phyloP scores from a whole-genome alignment of 2,329 filamentous ascomycete genomes.

The Nigrograna mackinnonii region DNA sequence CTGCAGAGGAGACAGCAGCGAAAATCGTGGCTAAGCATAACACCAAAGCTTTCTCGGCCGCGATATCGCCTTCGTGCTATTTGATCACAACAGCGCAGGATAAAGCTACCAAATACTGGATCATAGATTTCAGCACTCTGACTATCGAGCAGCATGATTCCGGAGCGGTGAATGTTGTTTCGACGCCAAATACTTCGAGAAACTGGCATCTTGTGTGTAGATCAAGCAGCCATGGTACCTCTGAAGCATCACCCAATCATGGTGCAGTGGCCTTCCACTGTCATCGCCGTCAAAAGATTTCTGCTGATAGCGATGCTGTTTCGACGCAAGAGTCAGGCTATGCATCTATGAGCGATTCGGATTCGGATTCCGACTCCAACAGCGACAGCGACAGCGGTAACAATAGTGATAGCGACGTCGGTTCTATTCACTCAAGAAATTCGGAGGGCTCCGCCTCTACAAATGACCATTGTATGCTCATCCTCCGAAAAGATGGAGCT shows the following conservation, averaged over 20 bases:
- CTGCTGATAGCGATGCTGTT: background rate
- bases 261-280: constrained; percentile 2
- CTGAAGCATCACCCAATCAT: background rate
- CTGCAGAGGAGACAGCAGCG: background rate
- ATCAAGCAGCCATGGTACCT: background rate
- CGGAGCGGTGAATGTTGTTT: background rate
- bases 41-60: background rate
- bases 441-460: background rate
- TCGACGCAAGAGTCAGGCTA: constrained; percentile 7
- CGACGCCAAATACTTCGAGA: background rate
- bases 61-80: background rate
- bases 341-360: constrained; percentile 3
- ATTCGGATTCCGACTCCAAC: constrained; percentile 1
- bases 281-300: background rate
- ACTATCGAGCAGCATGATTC: background rate
- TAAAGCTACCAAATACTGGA: background rate
- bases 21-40: background rate
- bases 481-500: background rate
- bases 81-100: background rate
- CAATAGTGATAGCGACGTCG: background rate
- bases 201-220: background rate
- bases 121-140: background rate
- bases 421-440: background rate
- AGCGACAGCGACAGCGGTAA: background rate
- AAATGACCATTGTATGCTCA: constrained; percentile 6